These are phyloP conservation scores for Brassica nigra DNA, from an alignment of 345 rosid genomes.

Conservation along the genomic window DNA sequence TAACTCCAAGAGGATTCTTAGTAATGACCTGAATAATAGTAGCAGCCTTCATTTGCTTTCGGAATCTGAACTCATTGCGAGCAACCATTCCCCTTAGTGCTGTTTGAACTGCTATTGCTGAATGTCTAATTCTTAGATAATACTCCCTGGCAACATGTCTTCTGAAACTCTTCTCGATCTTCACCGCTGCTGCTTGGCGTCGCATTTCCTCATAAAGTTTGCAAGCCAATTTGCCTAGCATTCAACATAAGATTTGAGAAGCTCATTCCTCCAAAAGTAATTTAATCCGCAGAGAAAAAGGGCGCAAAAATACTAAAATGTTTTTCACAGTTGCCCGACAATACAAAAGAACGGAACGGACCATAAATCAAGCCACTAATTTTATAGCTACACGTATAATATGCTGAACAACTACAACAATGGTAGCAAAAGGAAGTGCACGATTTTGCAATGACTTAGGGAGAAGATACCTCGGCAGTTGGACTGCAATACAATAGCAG, in stretches of 20 bases:
- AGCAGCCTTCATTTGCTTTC: conserved; percentile 93
- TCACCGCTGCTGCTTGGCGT: conserved; percentile 85
- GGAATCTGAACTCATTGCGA: conserved; percentile 88
- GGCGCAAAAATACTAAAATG: neutral
- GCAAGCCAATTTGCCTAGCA: conserved; percentile 79
- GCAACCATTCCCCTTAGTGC: conserved; percentile 93
- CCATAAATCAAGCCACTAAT: conserved; percentile 7
- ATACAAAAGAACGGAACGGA: neutral
- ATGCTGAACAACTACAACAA: conserved; percentile 1
- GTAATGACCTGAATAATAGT: conserved; percentile 74
- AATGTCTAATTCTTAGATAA: conserved; percentile 53
- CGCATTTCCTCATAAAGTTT: conserved; percentile 78
- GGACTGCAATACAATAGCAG: conserved; percentile 82
- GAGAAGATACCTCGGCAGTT: conserved; percentile 74
- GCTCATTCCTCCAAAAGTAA: conserved; percentile 24
- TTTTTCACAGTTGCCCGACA: neutral
- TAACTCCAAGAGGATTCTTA: conserved; percentile 24
- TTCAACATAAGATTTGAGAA: conserved; percentile 22
- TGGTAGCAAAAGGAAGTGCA: conserved; percentile 5
- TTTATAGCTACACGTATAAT: neutral
- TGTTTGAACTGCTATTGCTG: conserved; percentile 77
- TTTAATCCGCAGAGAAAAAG: neutral
- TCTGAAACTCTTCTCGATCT: conserved; percentile 85
- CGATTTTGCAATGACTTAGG: neutral
- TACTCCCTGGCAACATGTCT: conserved; percentile 64